Conservation (phyloP, 805 yeast genomes). For the Candida pini region DNA sequence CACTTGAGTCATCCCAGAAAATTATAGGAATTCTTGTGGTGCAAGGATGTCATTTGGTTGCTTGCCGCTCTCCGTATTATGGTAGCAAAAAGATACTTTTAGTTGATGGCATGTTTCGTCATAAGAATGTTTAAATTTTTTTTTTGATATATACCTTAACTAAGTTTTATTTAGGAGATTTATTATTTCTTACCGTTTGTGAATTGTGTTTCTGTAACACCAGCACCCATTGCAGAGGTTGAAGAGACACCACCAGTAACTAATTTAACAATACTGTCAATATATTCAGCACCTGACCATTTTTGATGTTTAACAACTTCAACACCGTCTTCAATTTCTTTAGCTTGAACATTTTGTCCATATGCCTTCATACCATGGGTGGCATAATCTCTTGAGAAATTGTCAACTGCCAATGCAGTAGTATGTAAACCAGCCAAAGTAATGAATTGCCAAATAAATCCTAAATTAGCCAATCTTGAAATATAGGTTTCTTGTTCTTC, state of each 20-base stretch:
- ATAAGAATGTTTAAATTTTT: too few relatives aligned
- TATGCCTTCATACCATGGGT: conserved; percentile 92
- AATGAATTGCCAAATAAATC: conserved; percentile 96
- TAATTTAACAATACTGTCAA: conserved; percentile 82
- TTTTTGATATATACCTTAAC: too few relatives aligned
- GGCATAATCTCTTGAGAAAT: conserved; percentile 73
- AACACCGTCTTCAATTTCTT: conserved; percentile 82
- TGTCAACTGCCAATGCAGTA: conserved; percentile 85
- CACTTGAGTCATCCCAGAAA: too few relatives aligned
- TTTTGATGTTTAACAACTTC: conserved; percentile 97
- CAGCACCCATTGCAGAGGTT: conserved; percentile 98
- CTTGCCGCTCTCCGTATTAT: too few relatives aligned
- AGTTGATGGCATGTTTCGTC: too few relatives aligned
- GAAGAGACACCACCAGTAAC: conserved; percentile 93
- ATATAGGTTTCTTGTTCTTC: conserved; percentile 89
- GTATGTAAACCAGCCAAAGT: conserved; percentile 97
- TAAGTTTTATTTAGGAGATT: not conserved
- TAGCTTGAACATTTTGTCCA: conserved; percentile 80
- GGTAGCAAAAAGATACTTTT: too few relatives aligned
- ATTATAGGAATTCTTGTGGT: too few relatives aligned
- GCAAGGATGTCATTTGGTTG: too few relatives aligned
- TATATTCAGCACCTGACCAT: conserved; percentile 98
- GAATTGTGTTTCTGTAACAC: conserved; percentile 97
- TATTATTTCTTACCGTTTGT: conserved; percentile 8
- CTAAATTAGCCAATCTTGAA: conserved; percentile 76